Evolutionary conservation across 1,284 basidiomycete species (phyloP).

Genomic region (Anthracocystis panici-leucophaei): DNA sequence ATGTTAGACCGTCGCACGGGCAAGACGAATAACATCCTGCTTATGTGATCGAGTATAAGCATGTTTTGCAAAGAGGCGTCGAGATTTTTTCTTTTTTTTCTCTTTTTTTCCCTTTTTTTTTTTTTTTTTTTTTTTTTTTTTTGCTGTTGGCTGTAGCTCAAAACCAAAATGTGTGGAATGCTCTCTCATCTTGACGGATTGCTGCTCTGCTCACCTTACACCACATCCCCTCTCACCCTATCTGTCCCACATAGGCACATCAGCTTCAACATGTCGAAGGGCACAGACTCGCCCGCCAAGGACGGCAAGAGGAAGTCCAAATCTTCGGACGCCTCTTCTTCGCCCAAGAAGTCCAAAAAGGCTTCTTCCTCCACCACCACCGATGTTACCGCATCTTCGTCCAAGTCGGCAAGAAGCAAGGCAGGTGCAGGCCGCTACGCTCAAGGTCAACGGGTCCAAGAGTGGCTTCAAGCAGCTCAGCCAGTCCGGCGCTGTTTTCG

Average conservation of each 20-base stretch:
- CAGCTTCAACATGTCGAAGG: conserved; percentile 20
- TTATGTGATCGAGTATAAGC: no score
- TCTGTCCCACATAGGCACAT: background rate
- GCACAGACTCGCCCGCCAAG: conserved; percentile 19
- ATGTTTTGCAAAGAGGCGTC: no score
- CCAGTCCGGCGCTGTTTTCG: conserved; percentile 37
- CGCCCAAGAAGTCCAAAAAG: conserved; percentile 47
- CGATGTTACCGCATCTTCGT: conserved; percentile 18
- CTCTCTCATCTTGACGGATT: no score
- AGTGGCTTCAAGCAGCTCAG: conserved; percentile 27
- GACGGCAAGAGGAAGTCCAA: conserved; percentile 43
- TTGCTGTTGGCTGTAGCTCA: no score
- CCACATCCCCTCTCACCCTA: background rate
- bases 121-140: no score
- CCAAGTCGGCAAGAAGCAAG: conserved; percentile 26
- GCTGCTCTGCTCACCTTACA: background rate
- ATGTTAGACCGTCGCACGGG: no score
- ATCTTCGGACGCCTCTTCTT: conserved; percentile 20
- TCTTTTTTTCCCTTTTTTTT: no score
- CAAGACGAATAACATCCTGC: no score
- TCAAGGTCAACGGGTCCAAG: conserved; percentile 28
- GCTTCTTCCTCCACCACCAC: conserved; percentile 12
- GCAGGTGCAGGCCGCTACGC: conserved; percentile 24
- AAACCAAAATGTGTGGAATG: no score
- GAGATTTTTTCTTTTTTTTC: no score